Base-by-base conservation (phyloP, 2,329 filamentous ascomycete species). In the Tolypocladium album region DNA sequence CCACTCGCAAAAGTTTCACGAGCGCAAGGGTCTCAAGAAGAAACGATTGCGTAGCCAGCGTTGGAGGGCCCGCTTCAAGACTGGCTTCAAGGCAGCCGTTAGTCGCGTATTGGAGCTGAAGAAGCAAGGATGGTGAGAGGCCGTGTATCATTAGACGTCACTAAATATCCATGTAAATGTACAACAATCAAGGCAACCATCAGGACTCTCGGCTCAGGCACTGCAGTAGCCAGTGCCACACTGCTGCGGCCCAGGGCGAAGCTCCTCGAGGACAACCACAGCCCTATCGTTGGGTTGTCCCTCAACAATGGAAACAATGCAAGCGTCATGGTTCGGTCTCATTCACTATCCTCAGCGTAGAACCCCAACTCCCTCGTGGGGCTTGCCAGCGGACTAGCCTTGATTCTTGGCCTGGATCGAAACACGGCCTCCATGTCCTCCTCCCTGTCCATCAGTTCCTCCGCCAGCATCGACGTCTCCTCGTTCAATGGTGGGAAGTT, bases 391-490 rank as follows among this genome's bases (percentile, higher is more conserved):
- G 92, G 91, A 70, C 91, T 96, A 13, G 84, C 83, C 64, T 87
- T 87, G 65, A 97, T 85, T 72, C 86, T 88, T 0, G 92, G 92
- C 64, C 92, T 76, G 64, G 89, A 92, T 74, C 87, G 90, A 71
- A 97, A 97, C 1, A 96, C 87, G 34, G 87, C 88, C 61, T 89
- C 88, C 71, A 91, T 89, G 62, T 95, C 90, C 64, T 90, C 86
- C 59, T 87, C 81, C 11, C 27, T 27, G 20, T 61, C 80, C 60
- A 96, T 86, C 47, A 96, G 74, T 64, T 87, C 82, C 68, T 93
- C 88, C 0, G 82, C 79, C 11, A 89, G 79, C 1, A 85, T 79
- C 73, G 22, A 57, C 55, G 59, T 65, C 57, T 78, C 80, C 65
- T 84, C 81, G 6, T 79, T 76, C 6, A 82, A 71, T 34, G 71